A percentile compares a stretch with the other conserved stretches of the same genome.
Evolutionary conservation across 495 filamentous ascomycete species (phyloP).

Genomic region (Podospora fimiseda): DNA sequence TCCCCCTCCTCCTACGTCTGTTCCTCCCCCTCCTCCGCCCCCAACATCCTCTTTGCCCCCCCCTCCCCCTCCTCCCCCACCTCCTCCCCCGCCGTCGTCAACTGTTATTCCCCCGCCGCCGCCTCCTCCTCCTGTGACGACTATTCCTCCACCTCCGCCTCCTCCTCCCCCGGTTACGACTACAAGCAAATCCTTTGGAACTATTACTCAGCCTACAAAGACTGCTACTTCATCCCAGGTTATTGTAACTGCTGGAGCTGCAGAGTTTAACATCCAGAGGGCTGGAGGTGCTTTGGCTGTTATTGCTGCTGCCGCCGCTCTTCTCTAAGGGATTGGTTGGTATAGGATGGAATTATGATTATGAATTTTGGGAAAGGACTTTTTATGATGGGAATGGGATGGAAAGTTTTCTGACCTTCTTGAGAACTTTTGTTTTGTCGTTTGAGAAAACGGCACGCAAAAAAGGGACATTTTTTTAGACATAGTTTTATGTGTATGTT

Average conservation of each 20-base stretch:
- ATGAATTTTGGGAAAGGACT: neutral
- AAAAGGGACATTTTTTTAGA: too few relatives aligned
- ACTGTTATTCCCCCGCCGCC: conserved; percentile 16
- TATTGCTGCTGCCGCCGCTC: conserved; percentile 26
- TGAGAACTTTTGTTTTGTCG: too few relatives aligned
- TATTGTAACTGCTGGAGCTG: conserved; percentile 28
- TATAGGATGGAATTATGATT: too few relatives aligned
- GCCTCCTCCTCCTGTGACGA: conserved; percentile 13
- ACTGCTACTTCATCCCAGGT: conserved; percentile 12
- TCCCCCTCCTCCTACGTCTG: conserved; percentile 10
- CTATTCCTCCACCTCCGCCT: conserved; percentile 11
- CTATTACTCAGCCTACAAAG: conserved; percentile 9
- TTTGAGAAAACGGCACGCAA: too few relatives aligned
- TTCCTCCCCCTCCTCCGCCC: conserved; percentile 9
- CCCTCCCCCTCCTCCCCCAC: conserved; percentile 10
- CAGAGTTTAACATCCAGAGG: conserved; percentile 18
- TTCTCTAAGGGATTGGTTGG: conserved; percentile 21
- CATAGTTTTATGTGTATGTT: too few relatives aligned
- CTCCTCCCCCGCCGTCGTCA: conserved; percentile 14
- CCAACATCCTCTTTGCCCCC: conserved; percentile 10
- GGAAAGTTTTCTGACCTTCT: too few relatives aligned
- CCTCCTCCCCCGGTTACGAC: conserved; percentile 9
- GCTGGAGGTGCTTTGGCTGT: conserved; percentile 32
- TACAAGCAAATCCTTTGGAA: conserved; percentile 14
- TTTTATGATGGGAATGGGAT: too few relatives aligned